Percentiles rank a stretch among this genome's conserved stretches.
phyloP scores from a whole-genome alignment of 192 early-diverging fungal species.

The Dissophora ornata region DNA sequence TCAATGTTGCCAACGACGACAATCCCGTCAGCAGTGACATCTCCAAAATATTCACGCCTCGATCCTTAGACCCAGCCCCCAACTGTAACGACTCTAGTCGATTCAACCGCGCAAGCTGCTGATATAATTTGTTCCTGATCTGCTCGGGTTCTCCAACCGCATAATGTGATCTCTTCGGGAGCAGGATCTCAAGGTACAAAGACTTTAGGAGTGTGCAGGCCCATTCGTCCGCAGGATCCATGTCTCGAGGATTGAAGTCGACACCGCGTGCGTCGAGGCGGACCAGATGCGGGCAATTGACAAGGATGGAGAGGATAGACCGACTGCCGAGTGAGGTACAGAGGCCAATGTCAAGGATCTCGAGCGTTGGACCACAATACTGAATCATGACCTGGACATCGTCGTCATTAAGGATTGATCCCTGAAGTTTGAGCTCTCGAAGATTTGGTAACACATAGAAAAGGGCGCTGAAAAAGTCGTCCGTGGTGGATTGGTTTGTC shows the following conservation, averaged over 20 bases:
- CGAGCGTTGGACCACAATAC: neutral
- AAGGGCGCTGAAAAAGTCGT: slow-evolving; percentile 21
- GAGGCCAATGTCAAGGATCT: slow-evolving; percentile 18
- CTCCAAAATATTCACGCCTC: slow-evolving; percentile 35
- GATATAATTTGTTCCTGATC: slow-evolving; percentile 23
- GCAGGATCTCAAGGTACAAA: slow-evolving; percentile 24
- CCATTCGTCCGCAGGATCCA: slow-evolving; percentile 34
- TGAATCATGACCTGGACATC: slow-evolving; percentile 24
- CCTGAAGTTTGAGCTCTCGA: slow-evolving; percentile 4
- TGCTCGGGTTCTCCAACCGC: slow-evolving; percentile 14
- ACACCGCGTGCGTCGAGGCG: slow-evolving; percentile 26
- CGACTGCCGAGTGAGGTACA: slow-evolving; percentile 23
- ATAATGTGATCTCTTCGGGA: slow-evolving; percentile 33
- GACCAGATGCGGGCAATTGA: slow-evolving; percentile 8
- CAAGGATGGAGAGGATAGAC: slow-evolving; percentile 19
- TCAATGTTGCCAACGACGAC: slow-evolving; percentile 2
- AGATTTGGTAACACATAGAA: slow-evolving; percentile 15
- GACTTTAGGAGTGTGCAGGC: slow-evolving; percentile 2
- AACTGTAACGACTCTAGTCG: slow-evolving; percentile 9
- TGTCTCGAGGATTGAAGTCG: slow-evolving; percentile 42
- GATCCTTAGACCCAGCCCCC: slow-evolving; percentile 28
- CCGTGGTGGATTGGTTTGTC: slow-evolving; percentile 23
- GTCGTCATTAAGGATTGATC: slow-evolving; percentile 3
- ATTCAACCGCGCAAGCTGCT: slow-evolving; percentile 18
- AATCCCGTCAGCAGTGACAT: slow-evolving; percentile 47